Percentiles rank a stretch among this genome's conserved stretches.
Conservation (phyloP, 495 filamentous ascomycete species). For the Penicillium dipodomyicola region DNA sequence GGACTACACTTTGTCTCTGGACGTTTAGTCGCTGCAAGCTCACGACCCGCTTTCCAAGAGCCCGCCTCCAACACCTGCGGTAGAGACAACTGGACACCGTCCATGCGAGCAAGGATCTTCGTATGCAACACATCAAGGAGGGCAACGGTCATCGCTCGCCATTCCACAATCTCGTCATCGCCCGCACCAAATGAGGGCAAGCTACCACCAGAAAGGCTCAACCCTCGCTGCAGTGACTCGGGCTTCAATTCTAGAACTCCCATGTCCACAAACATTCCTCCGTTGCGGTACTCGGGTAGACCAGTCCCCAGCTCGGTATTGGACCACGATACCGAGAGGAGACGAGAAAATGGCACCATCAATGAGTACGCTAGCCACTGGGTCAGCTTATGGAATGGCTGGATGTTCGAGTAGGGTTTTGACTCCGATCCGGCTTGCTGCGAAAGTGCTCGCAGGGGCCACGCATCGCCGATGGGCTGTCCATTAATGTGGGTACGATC, state of each 20-base stretch:
- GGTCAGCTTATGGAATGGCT: constrained; percentile 80
- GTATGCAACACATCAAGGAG: constrained; percentile 73
- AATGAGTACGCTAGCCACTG: constrained; percentile 90
- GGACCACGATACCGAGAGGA: constrained; percentile 73
- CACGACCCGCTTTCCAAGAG: constrained; percentile 62
- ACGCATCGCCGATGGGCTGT: constrained; percentile 56
- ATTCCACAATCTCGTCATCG: constrained; percentile 85
- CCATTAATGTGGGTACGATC: constrained; percentile 52
- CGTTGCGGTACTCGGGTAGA: constrained; percentile 84
- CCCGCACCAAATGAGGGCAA: constrained; percentile 74
- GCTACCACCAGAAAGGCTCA: constrained; percentile 53
- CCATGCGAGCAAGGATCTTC: constrained; percentile 56
- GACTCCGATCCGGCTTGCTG: constrained; percentile 8
- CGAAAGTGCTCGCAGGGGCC: constrained; percentile 42
- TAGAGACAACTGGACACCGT: constrained; percentile 61
- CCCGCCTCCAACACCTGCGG: constrained; percentile 84
- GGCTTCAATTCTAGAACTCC: constrained; percentile 76
- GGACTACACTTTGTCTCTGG: constrained; percentile 45
- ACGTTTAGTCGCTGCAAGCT: constrained; percentile 40
- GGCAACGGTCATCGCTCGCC: constrained; percentile 78
- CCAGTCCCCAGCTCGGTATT: constrained; percentile 78
- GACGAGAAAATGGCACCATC: constrained; percentile 79
- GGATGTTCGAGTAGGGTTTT: constrained; percentile 27
- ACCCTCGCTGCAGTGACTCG: constrained; percentile 54
- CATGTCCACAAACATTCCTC: constrained; percentile 78